Percentiles rank a stretch among this genome's conserved stretches.
phyloP scores from a whole-genome alignment of 2,329 filamentous ascomycete species.

The Ceratocystis papillata region DNA sequence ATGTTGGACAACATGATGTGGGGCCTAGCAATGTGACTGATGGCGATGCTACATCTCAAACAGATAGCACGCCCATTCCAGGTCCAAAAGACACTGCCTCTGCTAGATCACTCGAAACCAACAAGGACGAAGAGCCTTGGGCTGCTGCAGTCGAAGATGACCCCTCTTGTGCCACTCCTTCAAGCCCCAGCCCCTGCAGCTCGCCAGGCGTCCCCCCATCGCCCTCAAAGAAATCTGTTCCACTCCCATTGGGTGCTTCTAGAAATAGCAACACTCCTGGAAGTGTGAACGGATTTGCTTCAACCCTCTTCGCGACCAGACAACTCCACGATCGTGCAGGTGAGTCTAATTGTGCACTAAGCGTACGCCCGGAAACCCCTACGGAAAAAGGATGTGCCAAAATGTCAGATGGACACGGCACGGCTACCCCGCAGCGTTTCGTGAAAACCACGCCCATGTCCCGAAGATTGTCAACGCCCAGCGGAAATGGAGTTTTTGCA shows the following conservation, averaged over 20 bases:
- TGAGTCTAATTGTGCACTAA: not conserved
- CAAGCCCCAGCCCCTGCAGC: not conserved
- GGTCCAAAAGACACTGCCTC: not conserved
- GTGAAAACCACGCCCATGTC: conserved; percentile 22
- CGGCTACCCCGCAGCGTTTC: conserved; percentile 17
- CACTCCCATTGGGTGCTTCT: conserved; percentile 15
- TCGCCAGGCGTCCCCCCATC: conserved; percentile 13
- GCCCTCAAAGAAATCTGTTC: conserved; percentile 26
- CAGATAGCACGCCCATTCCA: not conserved
- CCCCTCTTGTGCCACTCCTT: not conserved
- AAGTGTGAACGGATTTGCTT: conserved; percentile 9
- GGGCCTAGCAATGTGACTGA: not conserved
- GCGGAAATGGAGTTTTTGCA: conserved; percentile 21
- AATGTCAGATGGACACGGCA: not conserved
- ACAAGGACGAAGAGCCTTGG: not conserved
- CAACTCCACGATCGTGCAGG: conserved; percentile 16
- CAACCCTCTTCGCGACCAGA: conserved; percentile 18
- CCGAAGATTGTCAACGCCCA: conserved; percentile 22
- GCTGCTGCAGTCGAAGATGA: not conserved
- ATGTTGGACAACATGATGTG: conserved; percentile 31
- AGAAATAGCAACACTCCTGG: conserved; percentile 11
- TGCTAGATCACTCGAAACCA: not conserved
- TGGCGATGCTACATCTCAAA: not conserved
- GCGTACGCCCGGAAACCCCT: conserved; percentile 17
- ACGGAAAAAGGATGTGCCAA: conserved; percentile 12